phyloP scores from a whole-genome alignment of 2,329 filamentous ascomycete genomes.

The Chaetoscypha palmicola region DNA sequence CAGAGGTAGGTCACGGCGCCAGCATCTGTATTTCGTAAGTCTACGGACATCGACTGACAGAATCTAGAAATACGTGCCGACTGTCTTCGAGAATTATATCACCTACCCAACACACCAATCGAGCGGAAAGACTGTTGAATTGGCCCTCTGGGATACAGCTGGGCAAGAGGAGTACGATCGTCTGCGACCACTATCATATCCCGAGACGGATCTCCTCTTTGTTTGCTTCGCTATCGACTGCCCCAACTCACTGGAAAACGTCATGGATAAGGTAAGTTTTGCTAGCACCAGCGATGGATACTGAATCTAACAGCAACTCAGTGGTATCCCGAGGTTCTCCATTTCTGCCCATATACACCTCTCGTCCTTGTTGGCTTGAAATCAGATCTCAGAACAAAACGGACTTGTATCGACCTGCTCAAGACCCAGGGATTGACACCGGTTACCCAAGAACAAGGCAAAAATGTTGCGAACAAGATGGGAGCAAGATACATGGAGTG shows the following conservation, averaged over 20 bases:
- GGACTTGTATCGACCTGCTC: conserved; percentile 95
- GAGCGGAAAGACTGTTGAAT: conserved; percentile 88
- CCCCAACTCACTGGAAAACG: conserved; percentile 95
- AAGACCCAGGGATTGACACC: conserved; percentile 96
- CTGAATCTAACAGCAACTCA: conserved; percentile 34
- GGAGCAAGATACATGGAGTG: conserved; percentile 94
- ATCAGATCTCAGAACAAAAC: conserved; percentile 91
- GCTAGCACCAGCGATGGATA: background rate
- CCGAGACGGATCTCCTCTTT: conserved; percentile 94
- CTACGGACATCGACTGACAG: too few relatives aligned
- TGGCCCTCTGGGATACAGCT: conserved; percentile 96
- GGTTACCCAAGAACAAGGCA: conserved; percentile 84
- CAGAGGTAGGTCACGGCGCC: conserved; percentile 80
- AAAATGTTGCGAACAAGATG: conserved; percentile 87
- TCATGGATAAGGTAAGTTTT: conserved; percentile 84
- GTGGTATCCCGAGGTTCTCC: conserved; percentile 99
- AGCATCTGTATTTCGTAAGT: too few relatives aligned
- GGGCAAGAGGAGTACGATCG: conserved; percentile 98
- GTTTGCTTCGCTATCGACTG: conserved; percentile 99
- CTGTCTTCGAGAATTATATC: conserved; percentile 99
- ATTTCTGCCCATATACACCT: conserved; percentile 97
- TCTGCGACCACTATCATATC: conserved; percentile 89
- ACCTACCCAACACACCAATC: conserved; percentile 85
- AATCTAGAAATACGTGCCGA: conserved; percentile 98
- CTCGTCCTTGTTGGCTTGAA: conserved; percentile 94